Base-by-base conservation (phyloP, 1,284 basidiomycete species). In the Hemileia vastatrix region DNA sequence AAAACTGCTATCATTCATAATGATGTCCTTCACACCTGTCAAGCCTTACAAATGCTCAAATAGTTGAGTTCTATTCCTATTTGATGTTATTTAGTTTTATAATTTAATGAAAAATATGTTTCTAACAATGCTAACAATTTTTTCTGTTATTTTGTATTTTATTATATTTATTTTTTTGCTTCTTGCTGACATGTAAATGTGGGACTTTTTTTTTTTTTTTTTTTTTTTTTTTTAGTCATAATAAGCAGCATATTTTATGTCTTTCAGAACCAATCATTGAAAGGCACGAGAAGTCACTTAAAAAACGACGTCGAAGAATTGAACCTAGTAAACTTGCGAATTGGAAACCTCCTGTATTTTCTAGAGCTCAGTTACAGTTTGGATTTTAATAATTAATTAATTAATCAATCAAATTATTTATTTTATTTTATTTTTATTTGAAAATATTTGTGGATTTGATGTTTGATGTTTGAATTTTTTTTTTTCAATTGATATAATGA, bases 1-100 rank as follows among this genome's bases (percentile, higher is more conserved):
- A 88, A 85, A 79, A 98, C 95, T 11, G 83, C 88, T n/a, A 95
- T 99, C 77, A 92, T 90, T 4, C 92, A 96, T 73, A 85, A 87
- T 40, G 95, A 99, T 77, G 86, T 99, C 64, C 90, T 96, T 84
- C 95, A 96, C 79, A 97, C 94, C 86, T 94, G 92, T 76, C 90
- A 89, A 75, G 91, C 91, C 18, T 79, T 96, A 64, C 91, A 94
- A 77, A 82, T 98, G 70, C 90, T 98, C 79, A 95, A 95, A 75
- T 91, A 92, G 75, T 91, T 49, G 5, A 54, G 13, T 23, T 36
- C 6, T 1, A 33, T 54, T 36, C 36, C 36, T 43, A n/a, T n/a
- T n/a, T n/a, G n/a, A n/a, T n/a, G n/a, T n/a, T n/a, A n/a, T n/a
- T n/a, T n/a, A n/a, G n/a, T n/a, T n/a, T n/a, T n/a, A n/a, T n/a